Evolutionary conservation across 1,284 basidiomycete species (phyloP).

Genomic region (Megacollybia platyphylla): DNA sequence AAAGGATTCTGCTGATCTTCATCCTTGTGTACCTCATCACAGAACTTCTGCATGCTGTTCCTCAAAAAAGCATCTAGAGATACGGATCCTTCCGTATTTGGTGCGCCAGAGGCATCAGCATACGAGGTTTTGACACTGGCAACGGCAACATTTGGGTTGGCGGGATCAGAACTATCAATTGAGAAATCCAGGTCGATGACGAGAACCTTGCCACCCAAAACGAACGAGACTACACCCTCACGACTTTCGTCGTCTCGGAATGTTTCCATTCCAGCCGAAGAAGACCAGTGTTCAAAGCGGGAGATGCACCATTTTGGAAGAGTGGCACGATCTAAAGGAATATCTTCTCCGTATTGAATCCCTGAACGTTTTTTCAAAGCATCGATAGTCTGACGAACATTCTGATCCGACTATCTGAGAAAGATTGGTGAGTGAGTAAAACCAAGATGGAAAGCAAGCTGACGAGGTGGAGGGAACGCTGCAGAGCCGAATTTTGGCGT

Average conservation of each 20-base stretch:
- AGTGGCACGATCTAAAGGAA: conserved; percentile 32
- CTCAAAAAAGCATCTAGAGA: conserved; percentile 52
- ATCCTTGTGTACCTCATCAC: conserved; percentile 45
- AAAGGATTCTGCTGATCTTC: conserved; percentile 36
- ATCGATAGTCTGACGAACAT: conserved; percentile 29
- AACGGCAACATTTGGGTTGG: conserved; percentile 28
- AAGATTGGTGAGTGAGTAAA: conserved; percentile 5
- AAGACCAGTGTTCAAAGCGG: conserved; percentile 46
- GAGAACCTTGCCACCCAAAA: conserved; percentile 63
- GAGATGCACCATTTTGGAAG: conserved; percentile 43
- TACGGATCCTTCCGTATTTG: conserved; percentile 34
- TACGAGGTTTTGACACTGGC: conserved; percentile 58
- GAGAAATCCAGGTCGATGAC: conserved; percentile 63
- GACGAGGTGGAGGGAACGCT: conserved; percentile 35
- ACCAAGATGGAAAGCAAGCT: conserved; percentile 12
- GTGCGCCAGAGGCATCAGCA: conserved; percentile 28
- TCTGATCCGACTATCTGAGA: conserved; percentile 34
- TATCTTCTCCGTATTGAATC: conserved; percentile 45
- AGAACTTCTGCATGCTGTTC: conserved; percentile 39
- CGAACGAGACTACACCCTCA: conserved; percentile 38
- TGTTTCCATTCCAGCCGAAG: conserved; percentile 54
- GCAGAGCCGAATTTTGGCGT: conserved; percentile 46
- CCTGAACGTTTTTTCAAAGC: conserved; percentile 29
- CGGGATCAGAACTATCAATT: conserved; percentile 23
- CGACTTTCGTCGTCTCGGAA: conserved; percentile 49